phyloP scores from a whole-genome alignment of 257 asterid species.

The Penstemon newberryi region DNA sequence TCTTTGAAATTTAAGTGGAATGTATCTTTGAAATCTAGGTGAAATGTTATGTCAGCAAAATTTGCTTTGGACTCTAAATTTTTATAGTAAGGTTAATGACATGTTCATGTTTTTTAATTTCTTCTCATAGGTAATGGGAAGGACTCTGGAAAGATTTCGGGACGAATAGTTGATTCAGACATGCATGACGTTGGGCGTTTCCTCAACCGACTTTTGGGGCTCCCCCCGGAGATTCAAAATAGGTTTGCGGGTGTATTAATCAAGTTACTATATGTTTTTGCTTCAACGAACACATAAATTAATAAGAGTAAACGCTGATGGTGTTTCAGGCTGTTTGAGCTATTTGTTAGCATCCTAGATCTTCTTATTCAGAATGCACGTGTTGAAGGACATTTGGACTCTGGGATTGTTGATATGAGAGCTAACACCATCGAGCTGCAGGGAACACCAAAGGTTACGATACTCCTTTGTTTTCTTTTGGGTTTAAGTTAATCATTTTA shows the following conservation, averaged over 20 bases:
- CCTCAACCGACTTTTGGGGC: conserved; percentile 91
- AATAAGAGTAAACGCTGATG: conserved; percentile 37
- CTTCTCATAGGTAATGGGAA: conserved; percentile 64
- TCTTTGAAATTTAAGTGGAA: not conserved
- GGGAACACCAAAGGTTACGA: conserved; percentile 80
- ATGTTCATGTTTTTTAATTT: conserved; percentile 21
- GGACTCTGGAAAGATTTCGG: conserved; percentile 71
- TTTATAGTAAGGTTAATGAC: conserved; percentile 16
- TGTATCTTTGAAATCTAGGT: not conserved
- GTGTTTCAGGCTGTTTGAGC: conserved; percentile 84
- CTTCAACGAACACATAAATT: not conserved
- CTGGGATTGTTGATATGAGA: conserved; percentile 90
- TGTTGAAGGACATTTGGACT: conserved; percentile 83
- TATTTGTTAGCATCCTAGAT: conserved; percentile 82
- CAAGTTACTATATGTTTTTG: conserved; percentile 10
- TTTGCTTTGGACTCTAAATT: not conserved
- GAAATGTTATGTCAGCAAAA: conserved; percentile 14
- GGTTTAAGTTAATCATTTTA: conserved; percentile 24
- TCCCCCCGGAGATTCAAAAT: conserved; percentile 91
- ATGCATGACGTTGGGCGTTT: conserved; percentile 98
- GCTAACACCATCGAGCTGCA: conserved; percentile 73
- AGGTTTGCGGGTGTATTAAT: conserved; percentile 51
- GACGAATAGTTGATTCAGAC: conserved; percentile 89
- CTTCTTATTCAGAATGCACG: conserved; percentile 77
- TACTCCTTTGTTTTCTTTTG: conserved; percentile 30